phyloP scores from a whole-genome alignment of 805 yeast genomes.

The Peterozyma toletana region DNA sequence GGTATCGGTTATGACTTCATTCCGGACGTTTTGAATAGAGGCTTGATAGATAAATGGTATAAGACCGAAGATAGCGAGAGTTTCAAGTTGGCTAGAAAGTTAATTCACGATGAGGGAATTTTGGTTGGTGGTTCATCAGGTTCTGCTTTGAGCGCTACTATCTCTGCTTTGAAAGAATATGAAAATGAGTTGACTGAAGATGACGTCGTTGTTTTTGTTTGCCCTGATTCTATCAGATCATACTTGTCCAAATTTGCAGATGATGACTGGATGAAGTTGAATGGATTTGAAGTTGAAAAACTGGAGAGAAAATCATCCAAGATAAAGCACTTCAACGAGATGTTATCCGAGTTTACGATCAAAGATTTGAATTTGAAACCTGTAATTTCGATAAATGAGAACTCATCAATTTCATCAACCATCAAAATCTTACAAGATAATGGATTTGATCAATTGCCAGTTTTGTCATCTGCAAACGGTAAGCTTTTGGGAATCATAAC shows the following conservation, averaged over 20 bases:
- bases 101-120: conserved; percentile 79
- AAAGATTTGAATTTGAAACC: conserved; percentile 70
- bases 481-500: conserved; percentile 73
- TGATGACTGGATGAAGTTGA: conserved; percentile 83
- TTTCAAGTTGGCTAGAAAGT: conserved; percentile 72
- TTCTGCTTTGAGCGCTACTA: conserved; percentile 73
- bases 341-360: conserved; percentile 40
- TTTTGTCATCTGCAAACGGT: conserved; percentile 44
- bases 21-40: conserved; percentile 72
- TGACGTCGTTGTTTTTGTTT: conserved; percentile 69
- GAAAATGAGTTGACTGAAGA: conserved; percentile 57
- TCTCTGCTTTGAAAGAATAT: conserved; percentile 52
- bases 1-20: conserved; percentile 89
- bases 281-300: conserved; percentile 55
- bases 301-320: background rate
- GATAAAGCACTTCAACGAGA: conserved; percentile 16
- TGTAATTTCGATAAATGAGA: conserved; percentile 62
- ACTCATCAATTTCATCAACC: conserved; percentile 55
- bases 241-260: conserved; percentile 83
- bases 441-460: conserved; percentile 84
- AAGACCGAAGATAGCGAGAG: conserved; percentile 81
- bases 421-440: conserved; percentile 64
- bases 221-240: conserved; percentile 85
- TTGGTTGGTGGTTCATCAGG: conserved; percentile 90
- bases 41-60: conserved; percentile 68